Evolutionary conservation across 2,329 filamentous ascomycete species (phyloP).

Genomic region (Juglanconis sp.): DNA sequence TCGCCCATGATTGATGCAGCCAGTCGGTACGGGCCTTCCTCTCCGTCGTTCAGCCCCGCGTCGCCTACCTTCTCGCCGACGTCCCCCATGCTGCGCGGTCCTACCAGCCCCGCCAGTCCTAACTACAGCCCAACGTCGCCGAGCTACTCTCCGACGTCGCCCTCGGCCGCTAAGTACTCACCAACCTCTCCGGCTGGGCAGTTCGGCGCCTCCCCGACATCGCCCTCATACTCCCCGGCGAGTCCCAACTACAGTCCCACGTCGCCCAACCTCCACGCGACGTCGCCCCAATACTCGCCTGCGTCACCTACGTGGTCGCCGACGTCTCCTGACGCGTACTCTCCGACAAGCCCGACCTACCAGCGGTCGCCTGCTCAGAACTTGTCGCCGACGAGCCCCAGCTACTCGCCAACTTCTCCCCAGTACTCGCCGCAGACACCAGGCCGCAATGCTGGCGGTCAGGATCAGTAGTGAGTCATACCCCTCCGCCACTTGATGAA

Average conservation of each 20-base stretch:
- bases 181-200: conserved; percentile 71
- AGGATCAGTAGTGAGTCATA: conserved; percentile 38
- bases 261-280: conserved; percentile 53
- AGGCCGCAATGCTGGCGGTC: conserved; percentile 36
- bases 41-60: conserved; percentile 57
- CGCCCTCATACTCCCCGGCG: conserved; percentile 68
- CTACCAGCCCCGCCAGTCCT: conserved; percentile 53
- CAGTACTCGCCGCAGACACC: conserved; percentile 43
- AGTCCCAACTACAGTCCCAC: conserved; percentile 72
- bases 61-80: conserved; percentile 64
- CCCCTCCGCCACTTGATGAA: not conserved
- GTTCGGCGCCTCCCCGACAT: conserved; percentile 63
- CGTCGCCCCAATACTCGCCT: conserved; percentile 63
- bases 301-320: conserved; percentile 77
- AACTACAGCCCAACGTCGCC: conserved; percentile 66
- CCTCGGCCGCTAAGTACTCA: conserved; percentile 57
- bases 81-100: conserved; percentile 52
- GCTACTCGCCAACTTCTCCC: conserved; percentile 66
- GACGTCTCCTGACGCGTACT: conserved; percentile 64
- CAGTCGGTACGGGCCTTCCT: conserved; percentile 54
- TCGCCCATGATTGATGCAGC: conserved; percentile 61
- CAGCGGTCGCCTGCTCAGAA: conserved; percentile 51
- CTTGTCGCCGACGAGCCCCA: conserved; percentile 64
- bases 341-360: conserved; percentile 61
- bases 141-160: conserved; percentile 62